phyloP scores from a whole-genome alignment of 768 basidiomycete genomes.

The Cystobasidium tubakii region DNA sequence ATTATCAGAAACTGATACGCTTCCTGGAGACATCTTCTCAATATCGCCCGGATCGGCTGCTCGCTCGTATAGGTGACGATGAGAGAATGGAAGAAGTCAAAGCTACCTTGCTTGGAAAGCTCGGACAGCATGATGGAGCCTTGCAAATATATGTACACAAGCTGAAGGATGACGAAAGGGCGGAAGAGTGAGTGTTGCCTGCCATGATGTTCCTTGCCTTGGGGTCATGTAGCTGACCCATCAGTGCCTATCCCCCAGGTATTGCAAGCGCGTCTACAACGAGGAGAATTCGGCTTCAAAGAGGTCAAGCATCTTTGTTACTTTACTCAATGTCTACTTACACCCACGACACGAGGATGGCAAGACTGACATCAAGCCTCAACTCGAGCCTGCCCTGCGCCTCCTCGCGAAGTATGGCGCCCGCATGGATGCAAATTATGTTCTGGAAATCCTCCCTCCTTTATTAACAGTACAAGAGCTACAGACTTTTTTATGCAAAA shows the following conservation, averaged over 20 bases:
- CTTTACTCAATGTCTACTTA: conserved; percentile 79
- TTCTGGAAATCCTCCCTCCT: conserved; percentile 80
- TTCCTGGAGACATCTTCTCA: conserved; percentile 68
- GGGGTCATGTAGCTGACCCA: no score
- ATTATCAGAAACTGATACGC: conserved; percentile 65
- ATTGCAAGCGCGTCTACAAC: conserved; percentile 74
- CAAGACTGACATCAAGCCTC: conserved; percentile 33
- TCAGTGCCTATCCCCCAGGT: conserved; percentile 54
- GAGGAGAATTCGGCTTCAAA: conserved; percentile 53
- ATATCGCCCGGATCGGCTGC: conserved; percentile 72
- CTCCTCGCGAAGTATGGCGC: conserved; percentile 78
- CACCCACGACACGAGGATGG: conserved; percentile 51
- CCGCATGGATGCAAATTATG: conserved; percentile 72
- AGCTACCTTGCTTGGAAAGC: conserved; percentile 79
- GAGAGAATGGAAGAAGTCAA: conserved; percentile 69
- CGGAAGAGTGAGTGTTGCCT: conserved; percentile 69
- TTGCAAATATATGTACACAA: conserved; percentile 91
- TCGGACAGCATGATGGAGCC: conserved; percentile 86
- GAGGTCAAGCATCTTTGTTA: conserved; percentile 65
- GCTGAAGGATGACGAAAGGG: conserved; percentile 72
- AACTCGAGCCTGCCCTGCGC: conserved; percentile 76
- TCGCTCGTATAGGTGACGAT: conserved; percentile 78
- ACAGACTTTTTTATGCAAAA: conserved; percentile 66
- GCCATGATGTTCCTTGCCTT: neutral
- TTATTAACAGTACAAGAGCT: conserved; percentile 78